Conservation (phyloP, 2,329 filamentous ascomycete species). For the Chaetomiaceae sp. region DNA sequence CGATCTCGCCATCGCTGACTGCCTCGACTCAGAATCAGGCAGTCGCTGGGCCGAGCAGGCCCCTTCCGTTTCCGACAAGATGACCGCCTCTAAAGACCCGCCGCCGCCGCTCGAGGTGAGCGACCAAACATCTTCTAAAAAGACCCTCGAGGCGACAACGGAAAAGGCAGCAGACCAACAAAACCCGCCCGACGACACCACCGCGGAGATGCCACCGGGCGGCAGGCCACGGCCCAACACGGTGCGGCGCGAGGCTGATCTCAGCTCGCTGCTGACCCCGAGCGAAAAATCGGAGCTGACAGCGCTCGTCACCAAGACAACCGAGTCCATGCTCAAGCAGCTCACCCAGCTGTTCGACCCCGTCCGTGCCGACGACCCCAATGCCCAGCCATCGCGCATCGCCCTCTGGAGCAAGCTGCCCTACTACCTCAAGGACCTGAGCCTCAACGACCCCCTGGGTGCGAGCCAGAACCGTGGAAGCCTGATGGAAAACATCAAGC, state of each 20-base stretch:
- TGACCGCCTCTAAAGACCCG: conserved; percentile 7
- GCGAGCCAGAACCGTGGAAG: background rate
- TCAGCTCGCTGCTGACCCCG: conserved; percentile 45
- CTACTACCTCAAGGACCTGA: conserved; percentile 27
- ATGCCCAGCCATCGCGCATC: conserved; percentile 28
- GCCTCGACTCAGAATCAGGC: background rate
- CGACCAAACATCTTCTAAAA: background rate
- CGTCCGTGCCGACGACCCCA: conserved; percentile 27
- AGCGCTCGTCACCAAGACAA: conserved; percentile 48
- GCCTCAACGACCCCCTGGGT: conserved; percentile 13
- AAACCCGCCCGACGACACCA: conserved; percentile 5
- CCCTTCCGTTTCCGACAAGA: conserved; percentile 7
- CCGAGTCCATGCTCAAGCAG: conserved; percentile 51
- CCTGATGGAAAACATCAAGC: conserved; percentile 24
- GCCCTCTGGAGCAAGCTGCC: conserved; percentile 33
- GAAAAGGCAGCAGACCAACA: background rate
- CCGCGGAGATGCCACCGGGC: conserved; percentile 38
- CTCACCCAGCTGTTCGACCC: conserved; percentile 50
- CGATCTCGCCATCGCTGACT: background rate
- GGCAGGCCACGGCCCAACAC: conserved; percentile 31
- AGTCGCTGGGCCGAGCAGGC: background rate
- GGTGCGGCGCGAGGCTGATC: conserved; percentile 44
- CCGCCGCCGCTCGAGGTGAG: background rate
- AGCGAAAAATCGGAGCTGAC: conserved; percentile 50
- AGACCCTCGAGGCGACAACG: background rate